A percentile compares a stretch with the other conserved stretches of the same genome.
These are phyloP conservation scores for Periconia sp. DNA, from an alignment of 2,329 filamentous ascomycete genomes.

Conservation along the genomic window DNA sequence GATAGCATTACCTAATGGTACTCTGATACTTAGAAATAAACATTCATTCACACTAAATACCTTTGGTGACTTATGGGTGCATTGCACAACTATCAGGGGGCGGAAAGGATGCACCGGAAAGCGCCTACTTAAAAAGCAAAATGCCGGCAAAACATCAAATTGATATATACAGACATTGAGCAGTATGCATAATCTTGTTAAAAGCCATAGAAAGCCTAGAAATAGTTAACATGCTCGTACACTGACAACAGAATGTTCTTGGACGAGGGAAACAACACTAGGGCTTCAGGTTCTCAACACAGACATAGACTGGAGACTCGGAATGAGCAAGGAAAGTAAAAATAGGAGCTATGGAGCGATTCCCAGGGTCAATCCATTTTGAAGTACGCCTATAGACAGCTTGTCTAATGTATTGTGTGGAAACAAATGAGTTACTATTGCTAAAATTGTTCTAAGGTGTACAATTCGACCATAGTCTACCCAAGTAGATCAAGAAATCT, in stretches of 20 bases:
- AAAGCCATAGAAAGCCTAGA: background rate
- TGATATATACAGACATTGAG: constrained; percentile 3
- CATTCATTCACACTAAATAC: constrained; percentile 4
- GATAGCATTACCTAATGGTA: background rate
- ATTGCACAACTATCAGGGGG: background rate
- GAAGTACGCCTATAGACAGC: background rate
- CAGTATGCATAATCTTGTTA: constrained; percentile 5
- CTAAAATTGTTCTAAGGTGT: too few relatives aligned
- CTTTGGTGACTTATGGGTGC: constrained; percentile 5
- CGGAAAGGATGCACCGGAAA: constrained; percentile 2
- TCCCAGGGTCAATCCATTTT: background rate
- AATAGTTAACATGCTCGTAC: background rate
- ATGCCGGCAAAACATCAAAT: constrained; percentile 4
- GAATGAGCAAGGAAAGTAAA: background rate
- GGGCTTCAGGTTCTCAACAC: background rate
- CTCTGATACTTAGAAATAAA: constrained; percentile 3
- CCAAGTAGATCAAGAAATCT: too few relatives aligned
- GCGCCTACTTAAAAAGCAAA: background rate
- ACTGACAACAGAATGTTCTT: background rate
- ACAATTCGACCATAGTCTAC: too few relatives aligned
- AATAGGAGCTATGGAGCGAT: background rate
- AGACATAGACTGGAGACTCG: background rate
- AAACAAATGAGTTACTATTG: too few relatives aligned
- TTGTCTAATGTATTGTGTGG: too few relatives aligned
- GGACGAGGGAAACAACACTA: background rate